Base-by-base conservation (phyloP, 2,329 filamentous ascomycete species). In the Fonsecaea pedrosoi region DNA sequence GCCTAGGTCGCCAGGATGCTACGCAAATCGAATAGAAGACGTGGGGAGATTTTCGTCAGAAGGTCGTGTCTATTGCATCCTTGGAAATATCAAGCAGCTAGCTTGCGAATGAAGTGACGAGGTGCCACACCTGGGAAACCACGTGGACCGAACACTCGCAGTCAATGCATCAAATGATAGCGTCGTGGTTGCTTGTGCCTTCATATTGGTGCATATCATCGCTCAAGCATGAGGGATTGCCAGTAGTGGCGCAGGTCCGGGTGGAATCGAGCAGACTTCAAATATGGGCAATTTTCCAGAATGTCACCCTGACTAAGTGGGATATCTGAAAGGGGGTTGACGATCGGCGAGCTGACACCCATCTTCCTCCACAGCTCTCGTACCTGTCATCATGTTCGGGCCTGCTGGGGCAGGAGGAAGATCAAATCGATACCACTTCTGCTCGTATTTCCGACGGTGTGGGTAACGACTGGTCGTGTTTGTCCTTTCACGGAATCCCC, bases 201-300 rank as follows among this genome's bases (percentile, higher is more conserved):
- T 21, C 21, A 21, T 21, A 21, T 21, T 21, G 21, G 21, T 21
- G 21, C 21, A 21, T 21, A 21, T 21, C 21, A 21, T 12, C 10
- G 9, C 30, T 45, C 40, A 30, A 25, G 45, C 18, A 18, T 25
- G 18, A 50, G 8, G 21, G 21, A 30, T 45, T 50, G 45, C 45
- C 18, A 30, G 18, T 9, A 50, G 45, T 25, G 7, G 45, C 18
- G 9, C 45, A 42, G 5, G 9, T 18, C n/a, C 18, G 10, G 42
- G 42, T 45, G 42, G 50, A 55, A 40, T 57, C 32, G 38, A 35
- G 50, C 4, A 9, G 38, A 45, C 42, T 38, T 61, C 55, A n/a
- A 38, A 32, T 35, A 60, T 42, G 54, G 60, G 63, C n/a, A 65
- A 63, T 65, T 50, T 68, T 68, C 66, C 62, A 65, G 66, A 68